Evolutionary conservation across 345 rosid genomes (phyloP), one percentile per base, ranked within the genome.

Genomic region (Populus simonii): DNA sequence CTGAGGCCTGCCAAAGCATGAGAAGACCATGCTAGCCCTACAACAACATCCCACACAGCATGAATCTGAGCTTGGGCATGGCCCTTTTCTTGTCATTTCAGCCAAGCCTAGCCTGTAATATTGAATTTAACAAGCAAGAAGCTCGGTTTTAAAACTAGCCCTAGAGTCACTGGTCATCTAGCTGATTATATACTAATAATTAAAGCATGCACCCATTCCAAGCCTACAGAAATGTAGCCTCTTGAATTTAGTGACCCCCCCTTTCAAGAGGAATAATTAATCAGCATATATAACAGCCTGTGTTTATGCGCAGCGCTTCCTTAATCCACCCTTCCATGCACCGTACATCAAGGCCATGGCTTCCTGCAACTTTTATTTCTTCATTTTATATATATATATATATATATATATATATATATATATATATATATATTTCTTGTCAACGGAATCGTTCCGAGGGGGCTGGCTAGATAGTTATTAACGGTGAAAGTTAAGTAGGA

Each of bases 1-100:
- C 29, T 43, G 31, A n/a, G 29, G 8, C 68, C 38, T 47, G 8
- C 53, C 20, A 17, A 9, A 27, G 7, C 3, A 7, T 25, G 0
- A 0, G 43, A 79, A 39, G 77, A 68, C 77, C 39, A 73, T 53
- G 31, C 23, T 73, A 47, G 20, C 73, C 77, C 69, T 67, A 41
- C 5, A 25, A 62, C 35, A 33, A 33, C 35, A 33, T 4, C 35
- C 35, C 35, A 33, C 18, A 27, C 1, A 13, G 15, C 16, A 63
- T n/a, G 27, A 23, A 23, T 63, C 5, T 63, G 29, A 23, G 68
- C 7, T 0, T n/a, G 16, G 29, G 68, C 1, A 51, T 16, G 57
- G 57, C 7, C 22, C 57, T 51, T 49, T 51, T 51, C 53, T 51
- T 51, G 57, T 51, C 57, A 16, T 51, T 51, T 51, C 22, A 51